Evolutionary conservation across 495 filamentous ascomycete genomes (phyloP).

Genomic region (Aspergillus taichungensis): DNA sequence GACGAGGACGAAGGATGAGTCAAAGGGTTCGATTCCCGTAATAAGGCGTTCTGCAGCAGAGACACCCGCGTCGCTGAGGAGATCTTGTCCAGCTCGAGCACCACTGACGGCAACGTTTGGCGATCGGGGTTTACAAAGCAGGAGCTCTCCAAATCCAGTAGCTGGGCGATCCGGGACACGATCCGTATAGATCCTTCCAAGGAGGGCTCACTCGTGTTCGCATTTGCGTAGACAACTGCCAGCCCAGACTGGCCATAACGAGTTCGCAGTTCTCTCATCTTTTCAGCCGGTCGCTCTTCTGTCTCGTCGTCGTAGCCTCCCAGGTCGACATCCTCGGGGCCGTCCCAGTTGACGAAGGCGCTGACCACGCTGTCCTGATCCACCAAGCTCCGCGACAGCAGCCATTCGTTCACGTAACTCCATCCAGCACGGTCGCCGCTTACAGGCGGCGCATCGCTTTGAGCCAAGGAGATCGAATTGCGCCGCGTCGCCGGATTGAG

Average conservation of each 20-base stretch:
- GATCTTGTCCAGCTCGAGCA: slow-evolving; percentile 28
- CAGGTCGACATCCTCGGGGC: slow-evolving; percentile 70
- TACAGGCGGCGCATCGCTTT: slow-evolving; percentile 13
- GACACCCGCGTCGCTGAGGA: slow-evolving; percentile 36
- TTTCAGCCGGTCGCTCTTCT: slow-evolving; percentile 41
- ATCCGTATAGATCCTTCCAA: slow-evolving; percentile 56
- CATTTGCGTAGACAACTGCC: slow-evolving; percentile 61
- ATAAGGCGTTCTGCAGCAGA: slow-evolving; percentile 46
- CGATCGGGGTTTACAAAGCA: slow-evolving; percentile 24
- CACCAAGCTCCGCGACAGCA: slow-evolving; percentile 52
- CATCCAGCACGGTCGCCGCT: slow-evolving; percentile 43
- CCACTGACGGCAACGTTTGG: slow-evolving; percentile 20
- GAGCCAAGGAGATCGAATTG: slow-evolving; percentile 22
- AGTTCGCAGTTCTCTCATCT: slow-evolving; percentile 43
- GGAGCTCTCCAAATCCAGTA: slow-evolving; percentile 51
- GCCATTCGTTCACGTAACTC: slow-evolving; percentile 74
- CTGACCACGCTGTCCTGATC: slow-evolving; percentile 43
- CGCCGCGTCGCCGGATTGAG: slow-evolving; percentile 26
- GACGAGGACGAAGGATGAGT: slow-evolving; percentile 56
- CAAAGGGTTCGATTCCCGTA: slow-evolving; percentile 53
- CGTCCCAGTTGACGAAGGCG: slow-evolving; percentile 68
- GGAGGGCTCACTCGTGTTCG: slow-evolving; percentile 48
- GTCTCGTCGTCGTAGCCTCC: slow-evolving; percentile 53
- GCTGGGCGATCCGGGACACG: slow-evolving; percentile 45
- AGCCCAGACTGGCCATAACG: slow-evolving; percentile 67